These are phyloP conservation scores for Hirsutella rhossiliensis DNA, from an alignment of 2,329 filamentous ascomycete genomes.

Conservation along the genomic window DNA sequence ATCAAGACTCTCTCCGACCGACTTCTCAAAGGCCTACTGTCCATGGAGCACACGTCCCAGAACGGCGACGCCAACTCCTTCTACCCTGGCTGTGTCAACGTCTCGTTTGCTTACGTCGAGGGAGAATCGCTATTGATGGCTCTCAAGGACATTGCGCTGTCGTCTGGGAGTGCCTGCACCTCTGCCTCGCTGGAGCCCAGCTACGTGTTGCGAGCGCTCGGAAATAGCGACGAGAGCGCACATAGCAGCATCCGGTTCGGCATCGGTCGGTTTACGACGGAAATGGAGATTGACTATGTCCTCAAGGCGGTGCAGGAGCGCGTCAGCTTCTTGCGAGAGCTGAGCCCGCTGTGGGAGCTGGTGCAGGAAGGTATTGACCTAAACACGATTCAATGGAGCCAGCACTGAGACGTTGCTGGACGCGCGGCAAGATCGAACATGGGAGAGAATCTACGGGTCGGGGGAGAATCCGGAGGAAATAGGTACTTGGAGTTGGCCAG, in stretches of 20 bases:
- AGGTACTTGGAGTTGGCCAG: slow-evolving; percentile 1
- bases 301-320: slow-evolving; percentile 85
- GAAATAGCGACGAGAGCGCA: slow-evolving; percentile 93
- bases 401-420: slow-evolving; percentile 51
- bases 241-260: slow-evolving; percentile 97
- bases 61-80: slow-evolving; percentile 77
- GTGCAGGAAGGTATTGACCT: slow-evolving; percentile 95
- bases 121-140: slow-evolving; percentile 98
- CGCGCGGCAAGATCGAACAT: neutral
- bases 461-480: neutral
- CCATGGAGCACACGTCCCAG: slow-evolving; percentile 83
- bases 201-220: slow-evolving; percentile 87
- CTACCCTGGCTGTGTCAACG: slow-evolving; percentile 95
- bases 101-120: slow-evolving; percentile 97
- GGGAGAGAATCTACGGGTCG: neutral
- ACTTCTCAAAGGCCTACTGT: slow-evolving; percentile 67
- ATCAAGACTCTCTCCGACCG: slow-evolving; percentile 75
- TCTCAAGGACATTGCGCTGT: slow-evolving; percentile 92
- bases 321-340: slow-evolving; percentile 83
- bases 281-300: slow-evolving; percentile 93
- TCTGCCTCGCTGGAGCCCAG: slow-evolving; percentile 93
- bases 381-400: slow-evolving; percentile 95
- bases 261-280: slow-evolving; percentile 93
- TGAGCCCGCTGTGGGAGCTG: slow-evolving; percentile 93
- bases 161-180: slow-evolving; percentile 92